These are phyloP conservation scores for Fusarium brachygibbosum DNA, from an alignment of 2,329 filamentous ascomycete genomes.

Conservation along the genomic window DNA sequence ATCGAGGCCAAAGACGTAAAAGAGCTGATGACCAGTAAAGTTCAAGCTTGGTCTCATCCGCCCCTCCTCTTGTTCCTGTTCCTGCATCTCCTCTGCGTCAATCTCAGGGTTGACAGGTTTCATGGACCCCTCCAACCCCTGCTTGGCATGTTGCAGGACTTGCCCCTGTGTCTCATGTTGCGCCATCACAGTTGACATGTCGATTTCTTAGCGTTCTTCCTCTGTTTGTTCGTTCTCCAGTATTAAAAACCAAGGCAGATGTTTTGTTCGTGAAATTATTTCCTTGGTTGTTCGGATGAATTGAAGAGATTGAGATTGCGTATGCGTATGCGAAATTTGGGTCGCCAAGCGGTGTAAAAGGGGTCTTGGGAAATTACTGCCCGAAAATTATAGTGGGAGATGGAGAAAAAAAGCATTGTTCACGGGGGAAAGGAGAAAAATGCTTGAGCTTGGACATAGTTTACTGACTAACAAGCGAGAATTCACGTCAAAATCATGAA, in stretches of 20 bases:
- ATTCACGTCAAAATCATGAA: neutral
- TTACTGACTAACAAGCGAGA: slow-evolving; percentile 1
- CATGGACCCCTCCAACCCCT: slow-evolving; percentile 25
- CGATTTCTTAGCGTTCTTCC: slow-evolving; percentile 15
- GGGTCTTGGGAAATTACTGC: slow-evolving; percentile 7
- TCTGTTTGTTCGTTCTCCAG: neutral
- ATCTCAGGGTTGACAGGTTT: slow-evolving; percentile 32
- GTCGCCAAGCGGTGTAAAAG: slow-evolving; percentile 1
- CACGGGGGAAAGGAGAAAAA: neutral
- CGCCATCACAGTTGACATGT: slow-evolving; percentile 23
- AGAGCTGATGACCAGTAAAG: slow-evolving; percentile 60
- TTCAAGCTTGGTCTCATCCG: slow-evolving; percentile 55
- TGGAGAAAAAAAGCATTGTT: neutral
- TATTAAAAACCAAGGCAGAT: neutral
- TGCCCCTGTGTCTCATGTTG: slow-evolving; percentile 44
- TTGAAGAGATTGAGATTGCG: neutral
- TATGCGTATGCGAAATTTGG: neutral
- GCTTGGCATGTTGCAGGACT: slow-evolving; percentile 29
- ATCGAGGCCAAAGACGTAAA: slow-evolving; percentile 64
- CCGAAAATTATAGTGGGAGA: neutral
- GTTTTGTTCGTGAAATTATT: neutral
- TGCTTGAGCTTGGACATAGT: neutral
- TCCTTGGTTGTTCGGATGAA: slow-evolving; percentile 1
- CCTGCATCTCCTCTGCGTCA: neutral
- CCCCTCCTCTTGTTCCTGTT: slow-evolving; percentile 31